A percentile compares a stretch with the other conserved stretches of the same genome.
Evolutionary conservation across 2,329 filamentous ascomycete species (phyloP).

Genomic region (Aspergillus vadensis): DNA sequence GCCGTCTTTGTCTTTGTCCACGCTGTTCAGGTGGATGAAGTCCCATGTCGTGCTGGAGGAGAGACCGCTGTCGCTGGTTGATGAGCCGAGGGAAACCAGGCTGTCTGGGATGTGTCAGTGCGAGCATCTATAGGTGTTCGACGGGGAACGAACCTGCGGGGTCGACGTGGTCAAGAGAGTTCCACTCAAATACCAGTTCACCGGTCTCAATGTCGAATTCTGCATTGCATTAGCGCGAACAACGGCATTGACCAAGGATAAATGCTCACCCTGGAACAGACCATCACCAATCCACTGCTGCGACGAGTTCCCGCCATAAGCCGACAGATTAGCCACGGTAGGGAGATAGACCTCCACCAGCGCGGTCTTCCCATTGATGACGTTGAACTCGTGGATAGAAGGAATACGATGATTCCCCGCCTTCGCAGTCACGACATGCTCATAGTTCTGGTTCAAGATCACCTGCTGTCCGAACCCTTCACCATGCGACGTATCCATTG

Average conservation of each 20-base stretch:
- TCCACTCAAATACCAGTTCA: slow-evolving; percentile 61
- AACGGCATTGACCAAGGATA: slow-evolving; percentile 23
- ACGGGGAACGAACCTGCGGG: slow-evolving; percentile 52
- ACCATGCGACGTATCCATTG: slow-evolving; percentile 54
- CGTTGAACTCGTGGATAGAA: slow-evolving; percentile 59
- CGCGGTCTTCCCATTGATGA: slow-evolving; percentile 56
- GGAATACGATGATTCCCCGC: slow-evolving; percentile 52
- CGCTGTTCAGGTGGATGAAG: slow-evolving; percentile 54
- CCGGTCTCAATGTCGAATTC: slow-evolving; percentile 56
- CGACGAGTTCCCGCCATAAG: slow-evolving; percentile 50
- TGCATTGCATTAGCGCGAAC: slow-evolving; percentile 10
- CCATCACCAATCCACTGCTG: slow-evolving; percentile 61
- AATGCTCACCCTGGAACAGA: slow-evolving; percentile 53
- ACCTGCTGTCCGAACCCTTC: slow-evolving; percentile 59
- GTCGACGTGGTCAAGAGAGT: slow-evolving; percentile 58
- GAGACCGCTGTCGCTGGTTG: slow-evolving; percentile 44
- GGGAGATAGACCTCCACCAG: slow-evolving; percentile 59
- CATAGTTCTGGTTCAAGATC: slow-evolving; percentile 57
- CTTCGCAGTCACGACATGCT: slow-evolving; percentile 56
- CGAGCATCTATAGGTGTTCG: too few relatives aligned
- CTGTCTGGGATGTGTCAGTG: slow-evolving; percentile 40
- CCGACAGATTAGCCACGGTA: slow-evolving; percentile 47
- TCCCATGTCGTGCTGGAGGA: slow-evolving; percentile 50
- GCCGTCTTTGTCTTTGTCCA: slow-evolving; percentile 43
- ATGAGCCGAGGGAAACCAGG: slow-evolving; percentile 50